phyloP scores from a whole-genome alignment of 2,329 filamentous ascomycete species.

The Xylaria polymorpha region DNA sequence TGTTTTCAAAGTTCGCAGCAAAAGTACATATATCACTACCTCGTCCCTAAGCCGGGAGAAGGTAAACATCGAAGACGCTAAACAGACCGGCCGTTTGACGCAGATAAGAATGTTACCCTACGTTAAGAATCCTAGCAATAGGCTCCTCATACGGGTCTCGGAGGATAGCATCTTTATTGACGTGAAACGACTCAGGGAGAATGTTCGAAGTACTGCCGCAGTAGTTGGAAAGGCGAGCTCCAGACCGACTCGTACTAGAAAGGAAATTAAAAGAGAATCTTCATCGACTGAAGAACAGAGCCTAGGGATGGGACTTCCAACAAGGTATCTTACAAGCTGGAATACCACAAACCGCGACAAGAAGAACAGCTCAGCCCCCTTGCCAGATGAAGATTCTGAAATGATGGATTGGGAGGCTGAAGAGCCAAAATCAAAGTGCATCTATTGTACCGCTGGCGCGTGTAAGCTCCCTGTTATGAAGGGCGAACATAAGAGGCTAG shows the following conservation, averaged over 20 bases:
- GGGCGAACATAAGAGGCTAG: too few relatives aligned
- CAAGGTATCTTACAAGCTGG: not conserved
- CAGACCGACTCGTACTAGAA: not conserved
- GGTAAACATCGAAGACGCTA: not conserved
- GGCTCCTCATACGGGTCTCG: not conserved
- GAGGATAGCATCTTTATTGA: not conserved
- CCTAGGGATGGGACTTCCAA: not conserved
- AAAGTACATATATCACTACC: not conserved
- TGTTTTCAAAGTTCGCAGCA: not conserved
- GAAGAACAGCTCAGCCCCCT: not conserved
- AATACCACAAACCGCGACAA: not conserved
- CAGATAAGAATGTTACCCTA: not conserved
- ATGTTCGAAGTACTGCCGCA: not conserved
- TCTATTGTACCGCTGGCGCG: not conserved
- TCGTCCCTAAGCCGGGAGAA: not conserved
- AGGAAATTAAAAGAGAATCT: not conserved
- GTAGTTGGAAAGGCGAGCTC: not conserved
- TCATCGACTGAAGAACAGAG: not conserved
- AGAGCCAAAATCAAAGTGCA: not conserved
- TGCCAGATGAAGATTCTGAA: not conserved
- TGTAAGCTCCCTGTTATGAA: not conserved
- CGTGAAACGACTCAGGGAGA: slow-evolving; percentile 1
- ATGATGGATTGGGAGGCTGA: not conserved
- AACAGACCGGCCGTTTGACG: not conserved
- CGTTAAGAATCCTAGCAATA: slow-evolving; percentile 1